These are phyloP conservation scores for Neurospora sp. DNA, from an alignment of 495 filamentous ascomycete genomes.

Conservation along the genomic window DNA sequence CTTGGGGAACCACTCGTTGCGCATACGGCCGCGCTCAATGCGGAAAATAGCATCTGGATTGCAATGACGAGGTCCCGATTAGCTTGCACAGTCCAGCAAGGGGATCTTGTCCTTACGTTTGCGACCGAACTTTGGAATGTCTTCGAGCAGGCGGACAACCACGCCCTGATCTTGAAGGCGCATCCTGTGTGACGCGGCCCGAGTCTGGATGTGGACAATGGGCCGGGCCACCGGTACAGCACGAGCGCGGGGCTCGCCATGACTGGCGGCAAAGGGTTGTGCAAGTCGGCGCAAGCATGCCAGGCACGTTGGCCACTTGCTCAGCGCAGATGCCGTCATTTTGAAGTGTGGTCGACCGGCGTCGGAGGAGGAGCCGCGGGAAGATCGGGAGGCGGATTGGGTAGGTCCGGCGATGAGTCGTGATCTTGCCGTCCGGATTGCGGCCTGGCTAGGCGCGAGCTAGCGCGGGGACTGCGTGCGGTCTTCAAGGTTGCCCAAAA, in stretches of 20 bases:
- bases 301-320: slow-evolving; percentile 19
- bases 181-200: slow-evolving; percentile 16
- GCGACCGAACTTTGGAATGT: slow-evolving; percentile 50
- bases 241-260: slow-evolving; percentile 1
- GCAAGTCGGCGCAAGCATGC: slow-evolving; percentile 19
- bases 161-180: slow-evolving; percentile 31
- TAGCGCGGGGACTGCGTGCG: not conserved
- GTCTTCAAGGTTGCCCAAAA: not conserved
- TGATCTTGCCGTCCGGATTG: not conserved
- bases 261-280: slow-evolving; percentile 11
- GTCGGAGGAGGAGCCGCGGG: not conserved
- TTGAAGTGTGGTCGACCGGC: not conserved
- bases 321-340: slow-evolving; percentile 11
- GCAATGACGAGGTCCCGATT: not conserved
- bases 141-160: slow-evolving; percentile 48
- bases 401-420: not conserved
- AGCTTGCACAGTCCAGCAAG: not conserved
- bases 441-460: not conserved
- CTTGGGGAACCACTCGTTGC: slow-evolving; percentile 36
- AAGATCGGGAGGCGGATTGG: not conserved
- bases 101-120: slow-evolving; percentile 33
- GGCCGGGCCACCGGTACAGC: not conserved
- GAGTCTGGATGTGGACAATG: slow-evolving; percentile 10
- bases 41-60: slow-evolving; percentile 33
- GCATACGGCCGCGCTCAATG: slow-evolving; percentile 35